These are phyloP conservation scores for Aspergillus glaucus DNA, from an alignment of 2,329 filamentous ascomycete genomes.

Conservation along the genomic window DNA sequence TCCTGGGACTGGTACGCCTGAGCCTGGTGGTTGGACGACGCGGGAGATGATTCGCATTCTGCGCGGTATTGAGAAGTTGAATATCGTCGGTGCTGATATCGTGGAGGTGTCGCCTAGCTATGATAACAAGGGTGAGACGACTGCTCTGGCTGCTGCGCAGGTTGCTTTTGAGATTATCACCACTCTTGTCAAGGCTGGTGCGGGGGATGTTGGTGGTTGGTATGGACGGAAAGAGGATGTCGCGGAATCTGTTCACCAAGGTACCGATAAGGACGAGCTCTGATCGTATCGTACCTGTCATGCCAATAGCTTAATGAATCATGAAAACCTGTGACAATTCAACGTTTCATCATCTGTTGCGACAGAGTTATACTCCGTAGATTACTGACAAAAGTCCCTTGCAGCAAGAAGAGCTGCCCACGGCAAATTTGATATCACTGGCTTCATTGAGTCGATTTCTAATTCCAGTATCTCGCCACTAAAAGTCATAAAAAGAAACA, in stretches of 20 bases:
- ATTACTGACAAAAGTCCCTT: too few species aligned
- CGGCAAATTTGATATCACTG: neutral
- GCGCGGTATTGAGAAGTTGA: conserved; percentile 72
- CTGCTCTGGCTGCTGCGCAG: conserved; percentile 75
- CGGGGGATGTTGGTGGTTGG: conserved; percentile 35
- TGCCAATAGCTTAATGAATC: conserved; percentile 9
- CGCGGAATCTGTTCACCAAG: conserved; percentile 11
- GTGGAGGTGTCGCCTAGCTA: conserved; percentile 86
- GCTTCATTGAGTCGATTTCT: conserved; percentile 3
- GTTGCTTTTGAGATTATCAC: conserved; percentile 81
- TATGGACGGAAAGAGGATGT: conserved; percentile 28
- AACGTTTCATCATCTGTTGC: too few species aligned
- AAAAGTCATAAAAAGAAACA: conserved; percentile 19
- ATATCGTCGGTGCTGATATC: conserved; percentile 82
- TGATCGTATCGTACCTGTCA: conserved; percentile 2
- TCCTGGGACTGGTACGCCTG: conserved; percentile 79
- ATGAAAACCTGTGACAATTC: neutral
- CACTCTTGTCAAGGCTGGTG: conserved; percentile 43
- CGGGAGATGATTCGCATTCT: conserved; percentile 79
- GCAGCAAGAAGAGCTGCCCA: neutral
- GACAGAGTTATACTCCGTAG: too few species aligned
- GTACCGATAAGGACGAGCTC: conserved; percentile 23
- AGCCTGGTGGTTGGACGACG: conserved; percentile 87
- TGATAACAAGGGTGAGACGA: conserved; percentile 72
- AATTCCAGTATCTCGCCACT: conserved; percentile 1